Base-by-base conservation (phyloP, 2,329 filamentous ascomycete genomes). In the Tothia fuscella region DNA sequence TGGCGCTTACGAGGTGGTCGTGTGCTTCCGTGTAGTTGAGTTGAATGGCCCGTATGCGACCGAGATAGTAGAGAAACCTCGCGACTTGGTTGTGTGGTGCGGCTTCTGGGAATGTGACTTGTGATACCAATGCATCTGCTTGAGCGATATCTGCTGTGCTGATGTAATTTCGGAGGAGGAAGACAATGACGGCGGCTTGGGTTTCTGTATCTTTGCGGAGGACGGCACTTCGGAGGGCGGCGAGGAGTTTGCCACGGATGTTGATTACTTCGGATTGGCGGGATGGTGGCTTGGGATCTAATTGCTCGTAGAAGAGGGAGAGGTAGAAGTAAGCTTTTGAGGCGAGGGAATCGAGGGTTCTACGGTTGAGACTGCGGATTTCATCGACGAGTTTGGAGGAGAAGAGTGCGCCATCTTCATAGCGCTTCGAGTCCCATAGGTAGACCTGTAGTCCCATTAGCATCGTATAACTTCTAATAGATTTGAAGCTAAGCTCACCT, bases 291-390 rank as follows among this genome's bases (percentile, higher is more conserved):
- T 89, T 76, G 17, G 89, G 88, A 46, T 79, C 76, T 47, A 93
- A 75, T 62, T 93, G 80, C 71, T 98, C 91, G 66, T 82, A 86
- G 70, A 96, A 96, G 53, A 96, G 72, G 19, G 86, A 86, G 66
- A 86, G 94, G 71, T 98, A 98, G 66, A 95, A 96, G 72, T 95
- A 98, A 48, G 89, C 87, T 64, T 93, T 93, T 50, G 89, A 87
- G 45, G 88, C 84, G 45, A 98, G 76, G 38, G 88, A 87, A 62
- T 98, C 91, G 48, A 98, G 70, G 19, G 91, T 96, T 53, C 91
- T 80, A 48, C 91, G 82, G 70, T 98, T 98, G 58, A 93, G 72
- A 41, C 78, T 73, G 55, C 93, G 86, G 59, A 96, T 80, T 57
- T 82, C 81, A 57, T 89, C 83, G 39, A 87, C 78, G 41, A 98